Base-by-base conservation (phyloP, 495 filamentous ascomycete genomes). In the Talaromyces trachyspermus region DNA sequence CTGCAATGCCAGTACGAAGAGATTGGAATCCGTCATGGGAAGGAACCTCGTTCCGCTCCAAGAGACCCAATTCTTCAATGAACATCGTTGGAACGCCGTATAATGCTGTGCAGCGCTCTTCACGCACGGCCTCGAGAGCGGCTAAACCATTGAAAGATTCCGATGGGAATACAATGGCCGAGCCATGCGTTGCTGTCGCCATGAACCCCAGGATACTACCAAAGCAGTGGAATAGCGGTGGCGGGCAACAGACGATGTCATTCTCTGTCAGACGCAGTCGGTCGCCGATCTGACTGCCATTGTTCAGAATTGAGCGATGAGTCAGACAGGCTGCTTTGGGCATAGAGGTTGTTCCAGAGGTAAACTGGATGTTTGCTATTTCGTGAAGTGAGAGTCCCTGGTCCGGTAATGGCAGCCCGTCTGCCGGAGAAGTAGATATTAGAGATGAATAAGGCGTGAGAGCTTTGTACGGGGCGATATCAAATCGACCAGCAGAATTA, bases 1-100 rank as follows among this genome's bases (percentile, higher is more conserved):
- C 88, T n/a, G 84, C 91, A 50, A 96, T 96, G 8, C 92, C 92
- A 2, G 91, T 96, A 42, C 85, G 71, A 5, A 96, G 70, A 48
- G 83, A 63, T 38, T 81, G 61, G 58, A 95, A 86, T 2, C 80
- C 85, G 14, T 72, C 61, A 39, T 70, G 43, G 0, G n/a, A n/a
- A n/a, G 72, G 64, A 2, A 81, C 60, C 23, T 70, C 63, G 8
- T 77, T 73, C 19, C 68, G 57, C 15, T 79, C 70, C 5, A 95
- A 71, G 1, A 92, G 69, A 50, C 86, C 82, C 6, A 96, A 72
- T 54, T 91, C 81, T n/a, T 87, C 82, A 7, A 90, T 75, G 59
- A 98, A 95, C 92, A 98, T 98, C 15, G 91, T 96, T 8, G 90
- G 82, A 0, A 98, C 92, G 26, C 92, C 92, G 63, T 98, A 89